phyloP scores from a whole-genome alignment of 805 yeast genomes.

The Candida dajiaensis region DNA sequence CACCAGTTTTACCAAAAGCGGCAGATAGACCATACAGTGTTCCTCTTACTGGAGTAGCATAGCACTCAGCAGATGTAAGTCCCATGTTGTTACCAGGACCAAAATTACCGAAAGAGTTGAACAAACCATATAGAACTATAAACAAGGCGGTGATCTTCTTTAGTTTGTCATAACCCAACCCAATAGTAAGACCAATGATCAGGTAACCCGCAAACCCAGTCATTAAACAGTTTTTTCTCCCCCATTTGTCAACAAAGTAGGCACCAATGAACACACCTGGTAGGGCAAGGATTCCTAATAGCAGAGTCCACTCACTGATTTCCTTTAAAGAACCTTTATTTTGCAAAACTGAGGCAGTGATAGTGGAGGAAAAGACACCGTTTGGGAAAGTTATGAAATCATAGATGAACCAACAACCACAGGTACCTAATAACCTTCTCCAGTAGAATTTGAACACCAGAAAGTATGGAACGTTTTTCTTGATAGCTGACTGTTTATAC shows the following conservation, averaged over 20 bases:
- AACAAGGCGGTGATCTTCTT: slow-evolving; percentile 55
- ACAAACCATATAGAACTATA: slow-evolving; percentile 66
- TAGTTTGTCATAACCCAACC: slow-evolving; percentile 54
- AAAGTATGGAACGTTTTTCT: slow-evolving; percentile 49
- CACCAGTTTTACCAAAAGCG: slow-evolving; percentile 79
- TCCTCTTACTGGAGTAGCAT: slow-evolving; percentile 74
- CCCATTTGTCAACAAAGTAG: slow-evolving; percentile 52
- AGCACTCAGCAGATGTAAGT: slow-evolving; percentile 57
- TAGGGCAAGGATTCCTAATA: slow-evolving; percentile 56
- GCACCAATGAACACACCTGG: slow-evolving; percentile 78
- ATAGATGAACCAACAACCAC: slow-evolving; percentile 74
- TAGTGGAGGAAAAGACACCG: slow-evolving; percentile 61
- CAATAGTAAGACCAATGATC: slow-evolving; percentile 66
- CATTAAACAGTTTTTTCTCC: slow-evolving; percentile 68
- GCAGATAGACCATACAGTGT: slow-evolving; percentile 72
- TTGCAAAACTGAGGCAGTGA: slow-evolving; percentile 48
- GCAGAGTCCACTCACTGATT: slow-evolving; percentile 69
- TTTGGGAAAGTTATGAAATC: slow-evolving; percentile 81
- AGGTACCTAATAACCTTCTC: slow-evolving; percentile 61
- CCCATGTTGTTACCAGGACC: slow-evolving; percentile 82
- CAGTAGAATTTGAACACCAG: slow-evolving; percentile 63
- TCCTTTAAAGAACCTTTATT: slow-evolving; percentile 34
- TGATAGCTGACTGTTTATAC: slow-evolving; percentile 60
- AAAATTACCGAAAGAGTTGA: slow-evolving; percentile 64
- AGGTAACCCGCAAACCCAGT: slow-evolving; percentile 67